Evolutionary conservation across 257 asterid genomes (phyloP), one percentile per base, ranked within the genome.

Genomic region (Solanum dulcamara): DNA sequence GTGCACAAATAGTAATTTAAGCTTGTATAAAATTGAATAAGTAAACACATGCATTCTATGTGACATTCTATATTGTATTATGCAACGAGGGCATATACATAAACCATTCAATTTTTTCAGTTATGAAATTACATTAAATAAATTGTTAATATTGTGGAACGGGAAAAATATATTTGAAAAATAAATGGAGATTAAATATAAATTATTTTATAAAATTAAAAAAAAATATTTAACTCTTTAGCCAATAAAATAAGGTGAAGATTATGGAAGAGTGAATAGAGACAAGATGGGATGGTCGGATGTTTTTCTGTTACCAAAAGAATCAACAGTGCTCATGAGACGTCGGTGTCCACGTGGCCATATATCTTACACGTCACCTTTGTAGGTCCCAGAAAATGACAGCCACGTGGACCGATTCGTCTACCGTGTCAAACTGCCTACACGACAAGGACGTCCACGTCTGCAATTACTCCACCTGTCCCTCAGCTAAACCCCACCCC

Each of bases 361-460:
- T 40, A 18, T 20, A 57, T 22, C 22, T 38, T 87, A 89, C 90
- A 85, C 84, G 84, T 86, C 66, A 62, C 17, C 42, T 12, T 7
- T 5, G 40, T 33, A 67, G 91, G 88, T 14, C 89, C 89, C 60
- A 38, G 93, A 90, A 5, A 79, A 38, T 44, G 92, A 90, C 90
- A 18, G 84, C 91, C 91, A 90, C 92, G 87, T 92, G 90, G 93
- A 84, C n/a, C 46, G 40, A 24, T 53, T 38, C 85, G 17, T 51
- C 72, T 67, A 24, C 6, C 64, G 17, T 18, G 74, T 80, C 84
- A 46, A 12, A n/a, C 66, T 57, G 66, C 66, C 26, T 57, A 5
- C 10, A 24, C 38, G 85, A 84, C 81, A 44, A 40, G 75, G 37
- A 67, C 38, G 57, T 64, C 85, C 90, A 84, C 87, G 89, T 86